These are phyloP conservation scores for Sisymbrium irio DNA, from an alignment of 345 rosid species.

Conservation along the genomic window DNA sequence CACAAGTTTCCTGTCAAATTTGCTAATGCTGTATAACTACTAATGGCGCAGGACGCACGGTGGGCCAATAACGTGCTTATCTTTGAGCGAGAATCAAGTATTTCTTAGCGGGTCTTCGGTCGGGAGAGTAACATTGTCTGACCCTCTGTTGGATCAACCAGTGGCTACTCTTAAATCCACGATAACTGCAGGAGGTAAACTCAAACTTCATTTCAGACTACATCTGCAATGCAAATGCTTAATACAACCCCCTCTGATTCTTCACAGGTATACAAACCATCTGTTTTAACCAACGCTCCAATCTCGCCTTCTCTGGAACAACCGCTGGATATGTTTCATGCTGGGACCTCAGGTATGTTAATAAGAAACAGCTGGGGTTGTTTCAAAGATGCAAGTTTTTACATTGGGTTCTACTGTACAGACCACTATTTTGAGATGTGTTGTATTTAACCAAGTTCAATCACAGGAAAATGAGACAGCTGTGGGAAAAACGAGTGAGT, in stretches of 20 bases:
- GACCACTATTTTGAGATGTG: neutral
- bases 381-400: neutral
- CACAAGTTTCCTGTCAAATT: neutral
- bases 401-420: neutral
- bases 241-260: neutral
- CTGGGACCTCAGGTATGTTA: conserved; percentile 82
- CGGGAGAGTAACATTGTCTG: conserved; percentile 68
- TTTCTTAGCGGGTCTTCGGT: conserved; percentile 68
- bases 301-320: conserved; percentile 69
- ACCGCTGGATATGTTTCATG: conserved; percentile 68
- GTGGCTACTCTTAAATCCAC: conserved; percentile 64
- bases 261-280: conserved; percentile 68
- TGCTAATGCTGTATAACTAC: conserved; percentile 3
- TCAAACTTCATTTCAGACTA: conserved; percentile 5
- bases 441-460: neutral
- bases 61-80: conserved; percentile 70
- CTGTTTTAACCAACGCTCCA: conserved; percentile 59
- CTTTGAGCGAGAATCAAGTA: conserved; percentile 63
- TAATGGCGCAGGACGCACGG: conserved; percentile 65
- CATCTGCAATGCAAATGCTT: conserved; percentile 1
- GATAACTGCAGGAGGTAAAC: conserved; percentile 53
- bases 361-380: too few species aligned
- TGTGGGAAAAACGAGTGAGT: conserved; percentile 76
- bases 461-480: conserved; percentile 63
- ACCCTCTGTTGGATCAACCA: conserved; percentile 57